phyloP scores from a whole-genome alignment of 2,329 filamentous ascomycete genomes.

The Verticillium dahliae region DNA sequence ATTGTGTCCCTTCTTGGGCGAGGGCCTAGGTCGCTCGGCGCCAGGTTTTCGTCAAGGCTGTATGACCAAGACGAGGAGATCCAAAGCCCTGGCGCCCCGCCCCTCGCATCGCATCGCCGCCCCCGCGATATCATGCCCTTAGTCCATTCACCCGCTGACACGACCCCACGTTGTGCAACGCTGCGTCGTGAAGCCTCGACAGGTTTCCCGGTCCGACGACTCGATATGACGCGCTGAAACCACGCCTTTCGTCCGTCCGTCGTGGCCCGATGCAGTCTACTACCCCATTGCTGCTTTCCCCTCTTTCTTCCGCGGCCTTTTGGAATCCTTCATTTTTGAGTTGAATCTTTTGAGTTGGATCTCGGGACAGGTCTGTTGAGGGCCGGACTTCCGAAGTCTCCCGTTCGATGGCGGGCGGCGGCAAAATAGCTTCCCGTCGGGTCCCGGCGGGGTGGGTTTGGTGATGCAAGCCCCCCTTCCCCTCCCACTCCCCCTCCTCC shows the following conservation, averaged over 20 bases:
- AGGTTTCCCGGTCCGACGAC: neutral
- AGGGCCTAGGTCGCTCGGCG: neutral
- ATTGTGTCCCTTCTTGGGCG: neutral
- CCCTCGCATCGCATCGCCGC: neutral
- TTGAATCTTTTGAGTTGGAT: neutral
- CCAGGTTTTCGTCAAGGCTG: neutral
- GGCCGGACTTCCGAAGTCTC: conserved; percentile 1
- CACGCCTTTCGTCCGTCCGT: neutral
- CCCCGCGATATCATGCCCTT: neutral
- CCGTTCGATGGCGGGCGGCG: neutral
- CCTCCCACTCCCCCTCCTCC: neutral
- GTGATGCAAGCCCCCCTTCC: neutral
- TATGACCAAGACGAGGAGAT: neutral
- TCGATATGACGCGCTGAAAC: neutral
- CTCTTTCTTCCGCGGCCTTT: neutral
- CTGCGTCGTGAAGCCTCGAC: conserved; percentile 1
- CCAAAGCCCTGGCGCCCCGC: neutral
- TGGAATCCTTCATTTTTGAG: neutral
- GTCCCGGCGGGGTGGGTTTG: neutral
- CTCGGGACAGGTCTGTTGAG: neutral
- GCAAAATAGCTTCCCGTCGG: neutral
- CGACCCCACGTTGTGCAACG: conserved; percentile 7
- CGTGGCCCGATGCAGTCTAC: neutral
- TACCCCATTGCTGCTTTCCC: neutral
- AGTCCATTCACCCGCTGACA: conserved; percentile 2